Conservation (phyloP, 2,329 filamentous ascomycete species). For the Fusarium redolens region DNA sequence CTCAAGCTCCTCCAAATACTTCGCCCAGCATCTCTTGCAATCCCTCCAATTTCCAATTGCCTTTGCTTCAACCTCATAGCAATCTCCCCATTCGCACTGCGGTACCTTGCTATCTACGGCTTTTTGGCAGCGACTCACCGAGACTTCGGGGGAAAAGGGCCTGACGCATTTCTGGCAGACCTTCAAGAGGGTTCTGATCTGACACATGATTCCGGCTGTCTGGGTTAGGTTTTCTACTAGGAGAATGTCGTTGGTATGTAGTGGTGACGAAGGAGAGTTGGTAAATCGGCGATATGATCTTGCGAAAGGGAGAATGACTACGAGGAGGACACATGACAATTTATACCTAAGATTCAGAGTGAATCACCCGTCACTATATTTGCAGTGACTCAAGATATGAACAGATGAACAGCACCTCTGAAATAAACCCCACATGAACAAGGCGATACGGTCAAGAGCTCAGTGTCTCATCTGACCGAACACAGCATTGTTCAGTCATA, state of each 20-base stretch:
- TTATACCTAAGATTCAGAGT: neutral
- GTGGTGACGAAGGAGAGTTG: neutral
- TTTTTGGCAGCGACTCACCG: neutral
- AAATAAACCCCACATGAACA: fast-evolving
- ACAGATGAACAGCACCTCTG: neutral
- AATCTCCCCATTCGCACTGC: neutral
- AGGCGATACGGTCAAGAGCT: neutral
- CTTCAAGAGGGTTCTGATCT: neutral
- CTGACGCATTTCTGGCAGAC: neutral
- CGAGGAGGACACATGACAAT: neutral
- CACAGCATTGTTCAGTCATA: too few relatives aligned
- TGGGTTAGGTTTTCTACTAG: fast-evolving
- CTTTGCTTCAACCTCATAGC: neutral
- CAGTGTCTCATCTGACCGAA: fast-evolving
- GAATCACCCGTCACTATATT: fast-evolving
- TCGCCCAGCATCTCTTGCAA: neutral
- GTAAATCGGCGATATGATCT: fast-evolving
- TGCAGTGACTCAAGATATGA: fast-evolving
- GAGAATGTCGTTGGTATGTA: neutral
- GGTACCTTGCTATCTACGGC: neutral
- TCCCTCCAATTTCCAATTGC: neutral
- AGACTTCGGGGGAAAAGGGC: neutral
- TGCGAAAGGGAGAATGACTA: too few relatives aligned
- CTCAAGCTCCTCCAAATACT: neutral
- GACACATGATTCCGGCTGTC: neutral